Base-by-base conservation (phyloP, 352 stramenopile genomes). In the Phytophthora chlamydospora region DNA sequence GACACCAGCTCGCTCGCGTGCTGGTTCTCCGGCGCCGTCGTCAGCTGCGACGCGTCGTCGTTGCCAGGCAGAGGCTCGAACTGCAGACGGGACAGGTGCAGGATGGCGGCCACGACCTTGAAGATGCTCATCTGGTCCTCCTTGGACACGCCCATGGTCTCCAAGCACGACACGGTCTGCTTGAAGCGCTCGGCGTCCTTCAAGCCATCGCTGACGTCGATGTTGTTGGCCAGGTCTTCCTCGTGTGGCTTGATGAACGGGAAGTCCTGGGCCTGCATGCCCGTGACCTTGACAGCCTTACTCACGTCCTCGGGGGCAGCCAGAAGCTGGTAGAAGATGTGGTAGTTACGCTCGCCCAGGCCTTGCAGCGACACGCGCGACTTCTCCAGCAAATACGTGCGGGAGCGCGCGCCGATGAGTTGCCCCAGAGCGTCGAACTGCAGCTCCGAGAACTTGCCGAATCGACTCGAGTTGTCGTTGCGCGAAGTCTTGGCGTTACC, bases 291-390 rank as follows among this genome's bases (percentile, higher is more conserved):
- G 7, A 93, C 76, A 31, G 83, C 76, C 19, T 73, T 50, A 8
- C 71, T 86, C 51, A 80, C 74, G 31, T 85, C 68, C 13, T 79
- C 76, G 0, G 71, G 67, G 1, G 83, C 76, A 13, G 84, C 82
- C 9, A 95, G 71, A 32, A 99, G 66, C 62, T 99, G 90, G 80
- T 99, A 99, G 70, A 99, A 99, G 49, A 99, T 98, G 76, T 99
- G 97, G 84, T 98, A 99, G 78, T 99, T 99, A 46, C 97, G 80
- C 72, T 99, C 97, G 12, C 90, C 91, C 42, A 90, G 51, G n/a
- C 83, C 86, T 74, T 98, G 96, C 31, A 80, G 94, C 71, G 58
- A 98, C 62, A 83, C 96, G 31, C 88, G 83, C 31, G 84, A 90
- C 60, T 96, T 96, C 65, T 96, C 88, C 19, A 96, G 73, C 63